Evolutionary conservation across 2,329 filamentous ascomycete species (phyloP).

Genomic region (Calonectria ilicicola): DNA sequence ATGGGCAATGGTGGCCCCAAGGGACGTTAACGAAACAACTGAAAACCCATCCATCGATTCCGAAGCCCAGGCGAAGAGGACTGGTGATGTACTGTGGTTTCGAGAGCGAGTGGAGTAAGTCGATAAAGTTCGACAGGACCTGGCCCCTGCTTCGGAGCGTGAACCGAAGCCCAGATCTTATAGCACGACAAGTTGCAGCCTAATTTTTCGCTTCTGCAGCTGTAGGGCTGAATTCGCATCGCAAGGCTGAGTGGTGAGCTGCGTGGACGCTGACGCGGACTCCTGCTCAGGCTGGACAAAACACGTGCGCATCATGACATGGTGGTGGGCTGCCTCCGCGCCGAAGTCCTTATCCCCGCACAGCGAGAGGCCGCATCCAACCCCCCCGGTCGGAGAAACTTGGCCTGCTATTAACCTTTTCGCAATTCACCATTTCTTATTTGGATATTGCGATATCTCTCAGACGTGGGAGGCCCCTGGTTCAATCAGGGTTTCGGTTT

Average conservation of each 20-base stretch:
- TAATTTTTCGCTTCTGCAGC: too few species aligned
- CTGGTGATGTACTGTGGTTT: neutral
- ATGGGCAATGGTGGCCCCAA: constrained; percentile 47
- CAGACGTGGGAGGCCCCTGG: neutral
- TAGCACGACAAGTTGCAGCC: neutral
- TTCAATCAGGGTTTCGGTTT: neutral
- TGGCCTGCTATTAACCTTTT: neutral
- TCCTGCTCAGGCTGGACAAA: neutral
- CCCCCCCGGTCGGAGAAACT: neutral
- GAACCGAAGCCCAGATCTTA: constrained; percentile 12
- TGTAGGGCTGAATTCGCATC: constrained; percentile 28
- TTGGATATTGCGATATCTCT: neutral
- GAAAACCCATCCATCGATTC: constrained; percentile 50
- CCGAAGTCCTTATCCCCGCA: constrained; percentile 10
- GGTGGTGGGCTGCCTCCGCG: constrained; percentile 20
- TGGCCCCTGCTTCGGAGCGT: neutral
- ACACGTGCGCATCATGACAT: constrained; percentile 13
- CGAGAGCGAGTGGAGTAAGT: neutral
- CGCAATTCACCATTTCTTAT: neutral
- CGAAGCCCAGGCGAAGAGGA: neutral
- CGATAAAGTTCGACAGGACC: constrained; percentile 4
- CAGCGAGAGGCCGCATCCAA: neutral
- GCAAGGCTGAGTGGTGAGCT: constrained; percentile 28
- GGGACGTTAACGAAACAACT: constrained; percentile 47
- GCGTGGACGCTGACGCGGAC: constrained; percentile 36